These are phyloP conservation scores for Giardia duodenalis DNA, from an alignment of 208 protist genomes.

Conservation along the genomic window DNA sequence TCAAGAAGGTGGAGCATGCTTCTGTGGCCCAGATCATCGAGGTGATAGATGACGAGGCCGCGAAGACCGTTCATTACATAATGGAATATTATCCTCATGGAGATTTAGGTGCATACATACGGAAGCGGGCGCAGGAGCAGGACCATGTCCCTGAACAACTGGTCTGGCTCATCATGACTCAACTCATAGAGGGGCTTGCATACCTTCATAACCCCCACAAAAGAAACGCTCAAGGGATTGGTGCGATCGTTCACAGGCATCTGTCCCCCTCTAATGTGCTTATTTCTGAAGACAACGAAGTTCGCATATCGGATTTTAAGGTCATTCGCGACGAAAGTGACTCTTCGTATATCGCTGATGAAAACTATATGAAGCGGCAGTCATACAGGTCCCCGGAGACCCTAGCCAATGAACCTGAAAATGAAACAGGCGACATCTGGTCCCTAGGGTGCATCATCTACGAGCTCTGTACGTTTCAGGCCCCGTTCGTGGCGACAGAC, in stretches of 20 bases:
- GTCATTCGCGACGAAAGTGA: not conserved
- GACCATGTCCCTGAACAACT: not conserved
- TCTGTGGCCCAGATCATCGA: slow-evolving; percentile 28
- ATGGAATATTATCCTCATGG: slow-evolving; percentile 45
- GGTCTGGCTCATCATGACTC: not conserved
- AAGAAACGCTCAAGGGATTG: not conserved
- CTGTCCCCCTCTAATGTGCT: not conserved
- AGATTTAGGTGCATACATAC: slow-evolving; percentile 35
- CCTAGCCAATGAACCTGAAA: not conserved
- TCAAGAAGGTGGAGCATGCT: slow-evolving; percentile 17
- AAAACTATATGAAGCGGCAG: not conserved
- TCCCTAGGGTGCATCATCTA: not conserved
- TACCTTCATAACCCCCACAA: slow-evolving; percentile 4
- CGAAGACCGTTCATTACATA: slow-evolving; percentile 35
- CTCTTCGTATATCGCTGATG: not conserved
- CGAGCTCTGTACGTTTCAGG: not conserved
- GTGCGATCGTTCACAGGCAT: not conserved
- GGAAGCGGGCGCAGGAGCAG: not conserved
- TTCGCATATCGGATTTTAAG: not conserved
- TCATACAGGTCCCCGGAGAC: not conserved
- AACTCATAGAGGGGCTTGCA: not conserved
- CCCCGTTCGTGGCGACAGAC: not conserved
- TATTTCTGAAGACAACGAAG: not conserved
- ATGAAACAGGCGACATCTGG: not conserved
- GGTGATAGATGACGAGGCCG: slow-evolving; percentile 33